These are phyloP conservation scores for Kwoniella newhampshirensis DNA, from an alignment of 768 basidiomycete species.

Conservation along the genomic window DNA sequence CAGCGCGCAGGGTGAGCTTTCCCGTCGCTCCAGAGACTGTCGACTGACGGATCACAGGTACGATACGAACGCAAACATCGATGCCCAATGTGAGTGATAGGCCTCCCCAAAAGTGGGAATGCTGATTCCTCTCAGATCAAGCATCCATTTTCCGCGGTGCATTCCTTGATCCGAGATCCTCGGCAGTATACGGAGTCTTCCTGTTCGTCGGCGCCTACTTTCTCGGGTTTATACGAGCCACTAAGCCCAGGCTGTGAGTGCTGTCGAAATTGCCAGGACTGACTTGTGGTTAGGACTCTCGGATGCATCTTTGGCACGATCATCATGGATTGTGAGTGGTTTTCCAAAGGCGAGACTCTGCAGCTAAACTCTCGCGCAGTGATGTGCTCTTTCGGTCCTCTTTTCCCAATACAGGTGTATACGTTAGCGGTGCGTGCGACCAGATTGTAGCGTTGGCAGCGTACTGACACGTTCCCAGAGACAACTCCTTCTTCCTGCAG, in stretches of 20 bases:
- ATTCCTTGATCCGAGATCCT: conserved; percentile 60
- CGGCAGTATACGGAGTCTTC: conserved; percentile 59
- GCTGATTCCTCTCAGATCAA: conserved; percentile 36
- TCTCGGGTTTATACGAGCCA: conserved; percentile 58
- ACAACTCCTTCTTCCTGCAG: conserved; percentile 57
- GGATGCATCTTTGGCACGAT: conserved; percentile 59
- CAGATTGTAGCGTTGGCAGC: neutral
- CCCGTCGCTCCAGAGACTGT: neutral
- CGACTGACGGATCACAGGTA: conserved; percentile 12
- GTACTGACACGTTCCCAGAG: conserved; percentile 30
- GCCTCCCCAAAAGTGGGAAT: conserved; percentile 28
- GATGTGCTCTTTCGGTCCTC: conserved; percentile 57
- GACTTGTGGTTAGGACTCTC: conserved; percentile 51
- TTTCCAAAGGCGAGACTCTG: neutral
- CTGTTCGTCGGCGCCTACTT: conserved; percentile 58
- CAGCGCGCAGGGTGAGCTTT: conserved; percentile 42
- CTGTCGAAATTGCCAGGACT: too few relatives aligned
- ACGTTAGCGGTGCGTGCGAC: conserved; percentile 52
- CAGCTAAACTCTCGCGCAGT: conserved; percentile 19
- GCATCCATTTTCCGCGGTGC: conserved; percentile 58
- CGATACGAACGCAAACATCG: conserved; percentile 42
- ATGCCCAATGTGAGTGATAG: conserved; percentile 38
- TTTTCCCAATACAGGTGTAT: conserved; percentile 59
- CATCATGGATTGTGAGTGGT: conserved; percentile 52
- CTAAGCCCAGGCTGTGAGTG: conserved; percentile 56